Conservation (phyloP, 2,329 filamentous ascomycete genomes). For the Fusarium cyanostomum region DNA sequence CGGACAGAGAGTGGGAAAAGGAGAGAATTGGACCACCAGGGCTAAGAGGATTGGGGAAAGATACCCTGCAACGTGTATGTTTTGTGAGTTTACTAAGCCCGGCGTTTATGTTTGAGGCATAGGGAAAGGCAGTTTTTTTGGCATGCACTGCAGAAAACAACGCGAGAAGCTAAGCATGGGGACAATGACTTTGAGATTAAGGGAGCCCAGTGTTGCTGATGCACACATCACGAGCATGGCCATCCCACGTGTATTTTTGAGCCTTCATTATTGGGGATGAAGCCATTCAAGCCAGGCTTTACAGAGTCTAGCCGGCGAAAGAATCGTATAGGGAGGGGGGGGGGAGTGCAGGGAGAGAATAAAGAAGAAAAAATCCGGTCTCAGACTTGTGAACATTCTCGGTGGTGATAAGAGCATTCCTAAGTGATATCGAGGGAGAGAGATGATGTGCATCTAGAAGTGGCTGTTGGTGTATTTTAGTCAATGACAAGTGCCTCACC, state of each 20-base stretch:
- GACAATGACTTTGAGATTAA: background rate
- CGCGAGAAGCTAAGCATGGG: conserved; percentile 10
- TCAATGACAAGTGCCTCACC: conserved; percentile 30
- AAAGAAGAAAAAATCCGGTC: conserved; percentile 16
- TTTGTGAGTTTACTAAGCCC: conserved; percentile 48
- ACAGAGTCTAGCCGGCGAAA: background rate
- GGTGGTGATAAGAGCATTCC: conserved; percentile 29
- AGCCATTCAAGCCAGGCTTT: conserved; percentile 1
- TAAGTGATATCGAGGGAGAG: conserved; percentile 18
- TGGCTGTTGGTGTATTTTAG: background rate
- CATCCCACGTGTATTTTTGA: conserved; percentile 12
- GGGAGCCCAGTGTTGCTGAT: background rate
- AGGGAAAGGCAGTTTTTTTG: conserved; percentile 31
- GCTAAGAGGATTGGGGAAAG: conserved; percentile 35
- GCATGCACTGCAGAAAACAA: conserved; percentile 24
- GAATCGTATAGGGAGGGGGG: background rate
- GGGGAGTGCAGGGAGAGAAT: conserved; percentile 6
- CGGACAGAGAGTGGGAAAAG: background rate
- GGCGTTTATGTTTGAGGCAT: conserved; percentile 47
- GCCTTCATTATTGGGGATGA: background rate
- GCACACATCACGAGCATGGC: background rate
- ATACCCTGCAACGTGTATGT: conserved; percentile 47
- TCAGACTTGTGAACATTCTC: conserved; percentile 5
- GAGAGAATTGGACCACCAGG: conserved; percentile 21
- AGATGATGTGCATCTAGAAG: no score